Evolutionary conservation across 805 yeast species (phyloP), one percentile per base, ranked within the genome.

Genomic region (Wickerhamomyces ciferrii): DNA sequence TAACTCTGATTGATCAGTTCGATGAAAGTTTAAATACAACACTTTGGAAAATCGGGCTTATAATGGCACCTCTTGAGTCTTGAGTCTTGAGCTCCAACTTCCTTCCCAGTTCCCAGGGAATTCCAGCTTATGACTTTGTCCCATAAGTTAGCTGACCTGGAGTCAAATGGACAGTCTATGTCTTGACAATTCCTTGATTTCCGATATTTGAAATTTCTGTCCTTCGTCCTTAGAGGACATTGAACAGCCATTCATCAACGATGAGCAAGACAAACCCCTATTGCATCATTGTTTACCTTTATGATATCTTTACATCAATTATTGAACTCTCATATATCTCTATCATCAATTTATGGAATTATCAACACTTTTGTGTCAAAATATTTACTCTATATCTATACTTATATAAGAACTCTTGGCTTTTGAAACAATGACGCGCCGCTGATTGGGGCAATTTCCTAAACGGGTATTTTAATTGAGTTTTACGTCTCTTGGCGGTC

Each of bases 361-460:
- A 37, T 37, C 39, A 37, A 20, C 39, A 37, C 39, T 37, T 37
- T 20, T 37, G 39, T 37, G 39, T 37, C 39, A 37, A 37, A 5
- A 4, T 2, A 18, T 9, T 4, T 18, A 18, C 6, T n/a, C 5
- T 11, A 29, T 29, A 8, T 23, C 5, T 23, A 27, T 27, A 27
- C 31, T 27, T 23, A 5, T 29, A 15, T 13, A 5, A 29, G n/a
- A 29, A 15, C n/a, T 32, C 35, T 32, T 32, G 35, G 35, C 35
- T 27, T 27, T 27, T 13, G n/a, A n/a, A n/a, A n/a, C 31, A 27
- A 27, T 14, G 31, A 27, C n/a, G 13, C 31, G 11, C 14, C 11
- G 35, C 19, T 18, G 13, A 15, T 7, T 32, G 18, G 35, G 35
- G 19, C 15, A 32, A 15, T 32, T 32, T 15, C 35, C 35, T 32